Evolutionary conservation across 306 rosid genomes (phyloP), one percentile per base, ranked within the genome.

Genomic region (Dalbergia cochinchinensis): DNA sequence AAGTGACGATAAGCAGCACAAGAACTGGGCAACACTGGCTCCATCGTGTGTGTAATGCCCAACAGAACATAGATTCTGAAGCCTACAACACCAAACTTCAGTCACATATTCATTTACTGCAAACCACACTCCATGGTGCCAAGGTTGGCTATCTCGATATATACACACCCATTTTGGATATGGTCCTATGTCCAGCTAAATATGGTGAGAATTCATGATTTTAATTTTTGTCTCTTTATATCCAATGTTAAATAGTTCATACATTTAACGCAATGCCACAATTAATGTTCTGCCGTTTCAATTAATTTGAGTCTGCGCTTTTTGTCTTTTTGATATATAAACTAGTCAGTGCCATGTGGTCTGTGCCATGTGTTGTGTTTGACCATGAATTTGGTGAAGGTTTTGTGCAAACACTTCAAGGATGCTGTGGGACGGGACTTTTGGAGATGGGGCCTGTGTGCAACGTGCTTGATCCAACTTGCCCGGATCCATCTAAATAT

Each of bases 371-470:
- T 57, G 15, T 55, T 39, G 35, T 18, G 18, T 72, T 69, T 53
- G 78, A 3, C 31, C 18, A 19, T 78, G 37, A 75, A 26, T 54
- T 11, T 55, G 50, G 55, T 81, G 18, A 47, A 88, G 91, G 91
- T 3, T 81, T 88, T 69, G 16, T 0, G 6, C 34, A 54, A 35
- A 76, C 83, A 37, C 74, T 26, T 57, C 37, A 61, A 79, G 89
- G 87, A 79, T 90, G 90, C 65, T 88, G 90, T 69, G 94, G 88
- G 44, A 86, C 94, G 35, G 90, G 94, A 50, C 11, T 53, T 6
- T 3, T 83, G 34, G 90, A 86, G 82, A 6, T 72, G 57, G 90
- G 86, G 54, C 87, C 82, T 13, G 14, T 83, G 11, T 86, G 90
- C 77, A 48, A 78, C 34, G 44, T 4, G 62, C 13, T 48, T 59